phyloP scores from a whole-genome alignment of 768 basidiomycete species.

The Lactifluus echinatus region DNA sequence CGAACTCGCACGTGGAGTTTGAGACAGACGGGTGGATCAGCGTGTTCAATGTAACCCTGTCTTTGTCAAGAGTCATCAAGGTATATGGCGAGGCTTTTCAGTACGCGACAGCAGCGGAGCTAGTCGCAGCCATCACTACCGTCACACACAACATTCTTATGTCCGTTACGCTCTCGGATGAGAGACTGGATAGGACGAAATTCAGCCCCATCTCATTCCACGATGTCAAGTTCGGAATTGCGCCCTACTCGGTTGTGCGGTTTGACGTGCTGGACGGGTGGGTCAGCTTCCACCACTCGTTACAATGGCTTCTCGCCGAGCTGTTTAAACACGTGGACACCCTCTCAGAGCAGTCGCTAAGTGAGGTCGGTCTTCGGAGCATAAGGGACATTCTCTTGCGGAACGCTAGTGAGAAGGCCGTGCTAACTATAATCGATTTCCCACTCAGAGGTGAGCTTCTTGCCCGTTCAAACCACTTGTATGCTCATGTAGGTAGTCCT shows the following conservation, averaged over 20 bases:
- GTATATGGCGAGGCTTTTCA: conserved; percentile 80
- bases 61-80: conserved; percentile 80
- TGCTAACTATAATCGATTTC: conserved; percentile 77
- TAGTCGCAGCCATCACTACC: conserved; percentile 56
- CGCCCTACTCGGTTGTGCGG: conserved; percentile 51
- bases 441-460: conserved; percentile 68
- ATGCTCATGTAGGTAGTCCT: conserved; percentile 42
- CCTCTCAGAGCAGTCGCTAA: conserved; percentile 47
- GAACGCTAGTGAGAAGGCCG: conserved; percentile 54
- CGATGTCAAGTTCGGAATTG: conserved; percentile 53
- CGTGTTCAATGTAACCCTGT: conserved; percentile 91
- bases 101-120: conserved; percentile 45
- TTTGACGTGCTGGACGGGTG: conserved; percentile 76
- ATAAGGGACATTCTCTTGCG: conserved; percentile 54
- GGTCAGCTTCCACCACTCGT: conserved; percentile 89
- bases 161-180: conserved; percentile 59
- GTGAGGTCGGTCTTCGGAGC: conserved; percentile 42
- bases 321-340: conserved; percentile 75
- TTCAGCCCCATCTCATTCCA: conserved; percentile 59
- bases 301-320: conserved; percentile 88
- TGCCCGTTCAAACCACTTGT: background rate
- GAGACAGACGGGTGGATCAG: conserved; percentile 96
- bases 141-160: conserved; percentile 66
- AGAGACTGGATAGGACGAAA: conserved; percentile 57
- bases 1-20: conserved; percentile 82